These are phyloP conservation scores for Jimgerdemannia lactiflua DNA, from an alignment of 192 early-diverging fungal species.

Conservation along the genomic window DNA sequence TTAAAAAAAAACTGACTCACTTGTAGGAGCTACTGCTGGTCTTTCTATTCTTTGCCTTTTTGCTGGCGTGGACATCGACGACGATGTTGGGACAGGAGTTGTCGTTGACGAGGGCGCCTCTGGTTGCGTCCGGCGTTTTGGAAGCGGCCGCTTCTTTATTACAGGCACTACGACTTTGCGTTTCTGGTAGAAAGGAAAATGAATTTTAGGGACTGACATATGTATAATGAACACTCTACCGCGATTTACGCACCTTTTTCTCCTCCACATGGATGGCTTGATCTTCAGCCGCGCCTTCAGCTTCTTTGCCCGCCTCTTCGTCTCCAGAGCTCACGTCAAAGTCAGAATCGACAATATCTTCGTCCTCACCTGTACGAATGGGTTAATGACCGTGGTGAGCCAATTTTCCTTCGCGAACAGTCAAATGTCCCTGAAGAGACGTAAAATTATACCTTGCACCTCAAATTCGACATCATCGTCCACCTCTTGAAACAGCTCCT, in stretches of 20 bases:
- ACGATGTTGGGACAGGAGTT: slow-evolving; percentile 5
- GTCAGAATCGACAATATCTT: slow-evolving; percentile 54
- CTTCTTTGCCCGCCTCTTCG: slow-evolving; percentile 41
- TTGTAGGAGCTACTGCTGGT: not conserved
- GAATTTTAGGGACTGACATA: too few relatives aligned
- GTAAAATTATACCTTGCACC: slow-evolving; percentile 17
- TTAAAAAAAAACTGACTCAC: slow-evolving; percentile 7
- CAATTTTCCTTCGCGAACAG: too few relatives aligned
- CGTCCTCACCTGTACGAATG: slow-evolving; percentile 25
- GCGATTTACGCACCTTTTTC: slow-evolving; percentile 30
- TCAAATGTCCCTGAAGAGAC: too few relatives aligned
- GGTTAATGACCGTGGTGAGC: not conserved
- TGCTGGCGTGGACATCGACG: not conserved
- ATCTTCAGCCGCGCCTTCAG: slow-evolving; percentile 27
- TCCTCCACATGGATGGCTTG: slow-evolving; percentile 29
- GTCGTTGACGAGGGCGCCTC: not conserved
- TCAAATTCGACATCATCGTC: slow-evolving; percentile 49
- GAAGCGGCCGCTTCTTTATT: not conserved
- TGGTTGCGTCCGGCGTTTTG: slow-evolving; percentile 1
- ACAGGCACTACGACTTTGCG: not conserved
- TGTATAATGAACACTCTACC: too few relatives aligned
- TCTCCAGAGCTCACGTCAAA: slow-evolving; percentile 48
- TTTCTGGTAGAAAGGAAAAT: not conserved
- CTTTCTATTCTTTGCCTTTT: slow-evolving; percentile 2
- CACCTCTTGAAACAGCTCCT: slow-evolving; percentile 48